Base-by-base conservation (phyloP, 768 basidiomycete species). In the Mycena polygramma region DNA sequence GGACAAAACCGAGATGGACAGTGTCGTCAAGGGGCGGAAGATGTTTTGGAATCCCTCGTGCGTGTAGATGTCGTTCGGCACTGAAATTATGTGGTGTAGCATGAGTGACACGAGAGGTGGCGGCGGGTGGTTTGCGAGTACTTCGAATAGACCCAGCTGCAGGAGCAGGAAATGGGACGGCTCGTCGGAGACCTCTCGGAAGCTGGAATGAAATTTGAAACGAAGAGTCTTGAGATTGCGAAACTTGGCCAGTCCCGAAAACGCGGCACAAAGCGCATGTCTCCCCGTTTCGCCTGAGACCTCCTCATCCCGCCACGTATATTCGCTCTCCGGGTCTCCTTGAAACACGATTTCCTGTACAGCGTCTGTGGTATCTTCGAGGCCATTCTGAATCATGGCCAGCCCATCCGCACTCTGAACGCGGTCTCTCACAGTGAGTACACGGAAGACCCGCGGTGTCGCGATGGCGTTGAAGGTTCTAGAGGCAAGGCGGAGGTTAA, bases 91-190 rank as follows among this genome's bases (percentile, higher is more conserved):
- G 39, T 68, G 68, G 41, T 57, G 45, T 4, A 72, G 62, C 0
- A 57, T 57, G 11, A 72, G 13, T 2, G 57, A 53, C 2, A 49
- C 57, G 8, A 68, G 57, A 7, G 41, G 8, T 2, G 57, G 53
- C 11, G 51, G 58, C 22, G 67, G 67, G 52, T 51, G 35, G 45
- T 57, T 39, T 1, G 71, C 66, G 57, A 72, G 70, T 1, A 61
- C 54, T 3, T 30, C 35, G 30, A 72, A 64, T 15, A 72, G 7
- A 6, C 30, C 41, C 20, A 10, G n/a, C 41, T 72, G 70, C 2
- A 72, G 45, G 7, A 19, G 51, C 19, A 63, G 24, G 22, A 57
- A 72, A 57, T 67, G 66, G 51, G 41, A 45, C 6, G 70, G 70
- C 1, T 63, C 4, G 7, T 53, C 20, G 36, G 66, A 48, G 15